Evolutionary conservation across 441 rosid species (phyloP).

Genomic region (Breynia disticha): DNA sequence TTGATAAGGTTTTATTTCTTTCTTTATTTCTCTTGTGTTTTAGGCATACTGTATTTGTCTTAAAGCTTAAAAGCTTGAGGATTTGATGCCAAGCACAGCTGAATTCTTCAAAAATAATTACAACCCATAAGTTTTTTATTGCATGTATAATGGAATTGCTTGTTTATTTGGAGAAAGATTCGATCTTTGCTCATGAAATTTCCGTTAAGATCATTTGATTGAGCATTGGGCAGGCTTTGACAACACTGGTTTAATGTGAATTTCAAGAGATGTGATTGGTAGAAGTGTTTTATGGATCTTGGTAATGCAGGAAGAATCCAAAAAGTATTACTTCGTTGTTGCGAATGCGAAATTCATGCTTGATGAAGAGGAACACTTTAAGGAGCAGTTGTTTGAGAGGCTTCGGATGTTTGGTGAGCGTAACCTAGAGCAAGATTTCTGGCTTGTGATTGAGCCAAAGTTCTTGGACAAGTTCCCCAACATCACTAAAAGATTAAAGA

Average conservation of each 20-base stretch:
- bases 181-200: no score
- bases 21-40: neutral
- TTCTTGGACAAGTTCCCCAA: slow-evolving; percentile 78
- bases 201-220: neutral
- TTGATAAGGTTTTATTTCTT: slow-evolving; percentile 26
- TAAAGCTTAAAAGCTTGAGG: neutral
- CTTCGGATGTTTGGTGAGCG: slow-evolving; percentile 61
- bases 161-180: no score
- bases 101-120: no score
- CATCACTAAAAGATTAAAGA: slow-evolving; percentile 57
- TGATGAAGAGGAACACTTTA: slow-evolving; percentile 92
- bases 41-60: neutral
- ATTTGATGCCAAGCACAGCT: no score
- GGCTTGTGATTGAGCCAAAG: slow-evolving; percentile 91
- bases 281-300: neutral
- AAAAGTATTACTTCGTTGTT: slow-evolving; percentile 59
- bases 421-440: slow-evolving; percentile 52
- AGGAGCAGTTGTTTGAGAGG: slow-evolving; percentile 78
- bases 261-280: neutral
- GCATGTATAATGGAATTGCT: no score
- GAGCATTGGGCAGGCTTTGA: neutral
- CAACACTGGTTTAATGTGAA: neutral
- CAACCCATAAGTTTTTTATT: no score
- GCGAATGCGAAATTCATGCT: slow-evolving; percentile 93
- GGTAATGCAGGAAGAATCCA: slow-evolving; percentile 23